Evolutionary conservation across 2,329 filamentous ascomycete genomes (phyloP), one percentile per base, ranked within the genome.

Genomic region (Xylariaceae sp.): DNA sequence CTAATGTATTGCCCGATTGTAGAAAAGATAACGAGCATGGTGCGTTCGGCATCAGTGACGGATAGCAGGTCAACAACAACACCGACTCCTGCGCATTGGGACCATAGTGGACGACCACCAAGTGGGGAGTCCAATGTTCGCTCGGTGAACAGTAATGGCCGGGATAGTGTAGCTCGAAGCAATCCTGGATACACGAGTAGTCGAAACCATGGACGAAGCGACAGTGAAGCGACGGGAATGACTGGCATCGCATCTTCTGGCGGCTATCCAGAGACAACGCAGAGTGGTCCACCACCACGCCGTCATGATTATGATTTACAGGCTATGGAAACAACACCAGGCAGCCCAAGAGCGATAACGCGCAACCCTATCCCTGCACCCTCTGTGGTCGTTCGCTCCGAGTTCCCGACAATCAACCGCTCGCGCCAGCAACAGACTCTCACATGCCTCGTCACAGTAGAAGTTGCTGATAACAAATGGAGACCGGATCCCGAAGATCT

Each of bases 1-100:
- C 58, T 67, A 46, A 66, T 57, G 41, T 44, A 50, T 44, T 45
- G 53, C 48, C 45, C 53, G 66, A 63, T 64, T 60, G 48, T 71
- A 97, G 93, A 96, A 72, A 97, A 97, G 81, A 84, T 97, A 60
- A 95, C 90, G 72, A 94, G 84, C 68, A 89, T 97, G 70, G 90
- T 97, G 55, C 88, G 91, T 62, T 91, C 90, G 16, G 88, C 86
- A 31, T 88, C 89, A 13, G 73, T 81, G 57, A 83, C 74, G 63
- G 90, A 94, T 60, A 73, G 75, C 12, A 76, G 81, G 60, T 81
- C 80, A 47, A 65, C 72, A 31, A 70, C 73, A 40, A 77, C 78
- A 10, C 73, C 78, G 5, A 81, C 80, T 3, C 77, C 86, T 14
- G 80, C 84, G 1, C 78, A 81, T 16, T 96, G 90, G 87, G 86